Conservation (phyloP, 805 yeast species). For the Candida corydali region DNA sequence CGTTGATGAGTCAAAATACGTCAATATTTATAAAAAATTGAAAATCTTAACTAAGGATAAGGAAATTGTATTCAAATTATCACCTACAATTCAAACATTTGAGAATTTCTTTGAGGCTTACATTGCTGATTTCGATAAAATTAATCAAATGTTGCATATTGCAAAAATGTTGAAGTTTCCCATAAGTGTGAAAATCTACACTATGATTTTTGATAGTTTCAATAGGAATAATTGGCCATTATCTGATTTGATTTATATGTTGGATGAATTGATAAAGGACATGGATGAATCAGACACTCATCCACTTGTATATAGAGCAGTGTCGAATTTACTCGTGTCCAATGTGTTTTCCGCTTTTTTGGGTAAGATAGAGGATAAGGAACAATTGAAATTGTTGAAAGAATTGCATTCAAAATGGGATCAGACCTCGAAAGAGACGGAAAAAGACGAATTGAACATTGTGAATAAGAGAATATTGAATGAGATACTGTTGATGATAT, state of each 20-base stretch:
- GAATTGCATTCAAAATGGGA: not conserved
- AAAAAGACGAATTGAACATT: too few species aligned
- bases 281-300: not conserved
- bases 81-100: conserved; percentile 25
- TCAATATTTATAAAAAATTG: conserved; percentile 14
- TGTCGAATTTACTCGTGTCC: too few species aligned
- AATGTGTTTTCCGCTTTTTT: not conserved
- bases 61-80: conserved; percentile 9
- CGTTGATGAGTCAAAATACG: conserved; percentile 7
- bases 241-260: not conserved
- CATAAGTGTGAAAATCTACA: conserved; percentile 27
- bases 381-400: not conserved
- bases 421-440: too few species aligned
- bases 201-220: too few species aligned
- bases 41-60: conserved; percentile 12
- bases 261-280: not conserved
- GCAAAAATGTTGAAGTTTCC: conserved; percentile 26
- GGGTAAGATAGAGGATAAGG: not conserved
- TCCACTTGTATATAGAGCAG: too few species aligned
- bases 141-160: conserved; percentile 12
- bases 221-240: conserved; percentile 8
- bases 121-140: conserved; percentile 11
- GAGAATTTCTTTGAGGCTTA: conserved; percentile 16
- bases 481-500: too few species aligned
- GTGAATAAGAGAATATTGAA: too few species aligned